phyloP scores from a whole-genome alignment of 2,329 filamentous ascomycete genomes.

The Metarhizium rileyi region DNA sequence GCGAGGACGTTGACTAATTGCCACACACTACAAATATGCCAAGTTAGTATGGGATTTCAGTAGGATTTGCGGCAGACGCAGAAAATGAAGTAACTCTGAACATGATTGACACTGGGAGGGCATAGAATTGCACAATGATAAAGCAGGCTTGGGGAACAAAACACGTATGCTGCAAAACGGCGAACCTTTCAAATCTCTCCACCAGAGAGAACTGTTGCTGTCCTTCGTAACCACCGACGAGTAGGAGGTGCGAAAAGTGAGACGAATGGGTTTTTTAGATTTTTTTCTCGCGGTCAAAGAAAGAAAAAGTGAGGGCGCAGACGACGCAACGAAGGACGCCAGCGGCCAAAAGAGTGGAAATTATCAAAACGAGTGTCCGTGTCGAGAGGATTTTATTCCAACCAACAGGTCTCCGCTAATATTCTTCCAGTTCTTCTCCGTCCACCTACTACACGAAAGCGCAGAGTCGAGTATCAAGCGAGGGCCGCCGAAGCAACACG shows the following conservation, averaged over 20 bases:
- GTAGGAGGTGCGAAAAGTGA: neutral
- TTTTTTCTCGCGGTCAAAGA: constrained; percentile 11
- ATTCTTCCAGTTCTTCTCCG: neutral
- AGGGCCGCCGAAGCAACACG: constrained; percentile 23
- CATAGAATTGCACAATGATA: too few relatives aligned
- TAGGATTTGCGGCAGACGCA: neutral
- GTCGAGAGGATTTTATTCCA: constrained; percentile 13
- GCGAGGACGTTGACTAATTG: neutral
- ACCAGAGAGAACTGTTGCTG: neutral
- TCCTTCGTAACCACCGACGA: neutral
- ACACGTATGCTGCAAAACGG: neutral
- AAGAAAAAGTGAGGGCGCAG: constrained; percentile 20
- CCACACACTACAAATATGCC: too few relatives aligned
- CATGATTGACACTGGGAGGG: too few relatives aligned
- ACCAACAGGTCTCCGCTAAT: neutral
- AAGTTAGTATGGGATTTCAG: neutral
- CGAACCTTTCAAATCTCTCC: constrained; percentile 2
- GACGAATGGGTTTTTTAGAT: constrained; percentile 1
- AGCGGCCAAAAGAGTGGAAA: constrained; percentile 35
- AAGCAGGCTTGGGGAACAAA: neutral
- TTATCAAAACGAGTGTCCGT: constrained; percentile 28
- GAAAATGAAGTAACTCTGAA: too few relatives aligned
- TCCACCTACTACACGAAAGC: constrained; percentile 12
- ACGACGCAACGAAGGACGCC: constrained; percentile 42
- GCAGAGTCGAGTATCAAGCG: constrained; percentile 14